Base-by-base conservation (phyloP, 208 protist species). In the Endotrypanum monterogeii region DNA sequence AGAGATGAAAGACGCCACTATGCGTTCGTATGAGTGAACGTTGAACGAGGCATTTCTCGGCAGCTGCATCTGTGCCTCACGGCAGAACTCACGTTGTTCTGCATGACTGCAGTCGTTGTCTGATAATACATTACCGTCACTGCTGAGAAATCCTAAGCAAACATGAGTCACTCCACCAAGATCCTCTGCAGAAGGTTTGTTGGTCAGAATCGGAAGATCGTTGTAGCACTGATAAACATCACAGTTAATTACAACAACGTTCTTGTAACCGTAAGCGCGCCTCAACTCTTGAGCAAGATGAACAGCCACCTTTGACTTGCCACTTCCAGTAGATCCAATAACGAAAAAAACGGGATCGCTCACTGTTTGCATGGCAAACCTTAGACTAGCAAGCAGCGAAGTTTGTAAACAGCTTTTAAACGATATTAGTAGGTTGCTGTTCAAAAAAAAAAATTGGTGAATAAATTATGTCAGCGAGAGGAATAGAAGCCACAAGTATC, bases 181-280 rank as follows among this genome's bases (percentile, higher is more conserved):
- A 52, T 97, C 90, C 25, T 70, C 70, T 16, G n/a, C 46, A 3
- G 83, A 84, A 2, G 86, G 78, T 65, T 97, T 97, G 76, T 98
- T 98, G 11, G 94, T 98, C 30, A 80, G 87, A 60, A 97, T 84
- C 23, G 94, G 91, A 48, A 98, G 89, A 46, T 79, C 93, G 9
- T 37, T 30, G 69, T 95, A 98, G 72, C 95, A 95, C 75, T 98
- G 96, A 75, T 93, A 89, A 8, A 95, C 89, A 69, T 98, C 96
- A 66, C 91, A 94, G 66, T 93, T 96, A 1, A 98, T 61, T 39
- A 98, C 73, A 14, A 91, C 88, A n/a, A 95, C 91, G 69, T 87
- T 16, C 30, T 82, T 39, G 80, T 89, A 94, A 0, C 77, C 70
- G 61, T 79, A 23, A 7, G 1, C 8, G 1, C 68, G 6, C 55